Conservation (phyloP, 106 monocot species). For the Dactylorhiza incarnata region DNA sequence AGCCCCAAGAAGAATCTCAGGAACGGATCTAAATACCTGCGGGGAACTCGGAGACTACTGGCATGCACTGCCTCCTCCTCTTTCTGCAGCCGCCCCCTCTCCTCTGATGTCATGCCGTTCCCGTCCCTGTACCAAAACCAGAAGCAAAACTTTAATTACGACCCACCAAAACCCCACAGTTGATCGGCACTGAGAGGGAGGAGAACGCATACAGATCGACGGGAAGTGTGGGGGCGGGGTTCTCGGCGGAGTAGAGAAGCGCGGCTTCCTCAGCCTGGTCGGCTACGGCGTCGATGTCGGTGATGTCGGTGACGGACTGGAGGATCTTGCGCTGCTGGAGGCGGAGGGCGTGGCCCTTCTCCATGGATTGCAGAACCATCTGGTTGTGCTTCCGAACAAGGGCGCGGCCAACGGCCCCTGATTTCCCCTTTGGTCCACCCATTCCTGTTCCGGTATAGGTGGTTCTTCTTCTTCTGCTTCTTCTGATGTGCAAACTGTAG, state of each 20-base stretch:
- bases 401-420: slow-evolving; percentile 62
- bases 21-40: slow-evolving; percentile 37
- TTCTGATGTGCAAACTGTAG: neutral
- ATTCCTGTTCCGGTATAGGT: slow-evolving; percentile 6
- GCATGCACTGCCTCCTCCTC: slow-evolving; percentile 84
- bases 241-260: slow-evolving; percentile 8
- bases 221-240: slow-evolving; percentile 22
- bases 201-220: slow-evolving; percentile 52
- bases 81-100: slow-evolving; percentile 35
- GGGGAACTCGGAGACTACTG: slow-evolving; percentile 63
- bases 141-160: neutral
- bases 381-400: slow-evolving; percentile 80
- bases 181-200: neutral
- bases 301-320: slow-evolving; percentile 76
- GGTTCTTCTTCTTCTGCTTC: neutral
- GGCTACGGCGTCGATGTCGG: slow-evolving; percentile 76
- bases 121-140: slow-evolving; percentile 30
- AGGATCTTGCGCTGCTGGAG: slow-evolving; percentile 29
- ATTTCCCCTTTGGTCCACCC: slow-evolving; percentile 51
- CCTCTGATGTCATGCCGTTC: slow-evolving; percentile 21
- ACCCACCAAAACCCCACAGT: neutral
- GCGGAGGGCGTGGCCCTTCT: slow-evolving; percentile 43
- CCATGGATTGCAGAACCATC: slow-evolving; percentile 51
- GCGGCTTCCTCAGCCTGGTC: slow-evolving; percentile 53
- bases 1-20: neutral